Evolutionary conservation across 306 rosid genomes (phyloP).

Genomic region (Quercus cerris): DNA sequence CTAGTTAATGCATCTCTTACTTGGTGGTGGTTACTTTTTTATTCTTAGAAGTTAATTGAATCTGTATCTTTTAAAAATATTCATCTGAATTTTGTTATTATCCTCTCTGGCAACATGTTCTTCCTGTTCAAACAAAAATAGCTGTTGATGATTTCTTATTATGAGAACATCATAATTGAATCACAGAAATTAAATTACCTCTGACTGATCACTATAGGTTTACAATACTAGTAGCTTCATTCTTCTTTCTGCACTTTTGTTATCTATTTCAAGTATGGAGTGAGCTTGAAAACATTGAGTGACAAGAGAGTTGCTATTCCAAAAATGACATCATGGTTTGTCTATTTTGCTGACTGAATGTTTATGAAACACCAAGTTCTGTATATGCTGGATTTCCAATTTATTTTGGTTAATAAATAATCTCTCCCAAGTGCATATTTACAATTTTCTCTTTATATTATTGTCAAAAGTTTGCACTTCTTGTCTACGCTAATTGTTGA

Average conservation of each 20-base stretch:
- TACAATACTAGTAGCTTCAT: neutral
- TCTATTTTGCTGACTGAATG: neutral
- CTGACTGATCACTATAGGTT: too few relatives aligned
- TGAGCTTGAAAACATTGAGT: neutral
- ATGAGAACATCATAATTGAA: too few relatives aligned
- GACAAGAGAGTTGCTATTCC: neutral
- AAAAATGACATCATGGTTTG: neutral
- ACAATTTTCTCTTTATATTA: neutral
- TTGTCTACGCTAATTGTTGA: neutral
- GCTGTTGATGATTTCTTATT: neutral
- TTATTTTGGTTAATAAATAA: neutral
- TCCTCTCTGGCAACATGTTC: neutral
- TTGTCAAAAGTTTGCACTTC: neutral
- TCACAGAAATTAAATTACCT: too few relatives aligned
- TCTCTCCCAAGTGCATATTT: neutral
- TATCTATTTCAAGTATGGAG: neutral
- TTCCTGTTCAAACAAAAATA: neutral
- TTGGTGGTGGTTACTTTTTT: neutral
- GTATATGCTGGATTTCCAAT: constrained; percentile 9
- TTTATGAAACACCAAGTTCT: neutral
- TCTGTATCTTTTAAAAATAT: neutral
- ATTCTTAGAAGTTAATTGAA: neutral
- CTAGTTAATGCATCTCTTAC: neutral
- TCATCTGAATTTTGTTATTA: neutral
- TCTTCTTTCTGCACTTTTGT: neutral